Percentiles rank a stretch among this genome's conserved stretches.
These are phyloP conservation scores for Globisporangium lucens DNA, from an alignment of 352 stramenopile genomes.

Conservation along the genomic window DNA sequence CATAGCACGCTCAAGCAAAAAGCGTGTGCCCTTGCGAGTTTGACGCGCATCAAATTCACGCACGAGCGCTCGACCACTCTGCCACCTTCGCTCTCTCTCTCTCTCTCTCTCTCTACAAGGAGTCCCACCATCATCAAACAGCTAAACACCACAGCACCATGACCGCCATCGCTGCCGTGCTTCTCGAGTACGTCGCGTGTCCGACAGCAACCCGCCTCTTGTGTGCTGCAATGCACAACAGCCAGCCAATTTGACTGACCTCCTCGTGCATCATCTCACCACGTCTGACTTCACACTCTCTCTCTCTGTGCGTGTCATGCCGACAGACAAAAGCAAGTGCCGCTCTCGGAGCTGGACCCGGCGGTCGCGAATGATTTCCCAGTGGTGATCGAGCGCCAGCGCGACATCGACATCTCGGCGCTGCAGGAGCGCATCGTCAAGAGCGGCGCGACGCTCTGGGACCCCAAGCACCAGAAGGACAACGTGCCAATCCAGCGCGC, in stretches of 20 bases:
- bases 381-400: constrained; percentile 59
- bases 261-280: no score
- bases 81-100: neutral
- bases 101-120: neutral
- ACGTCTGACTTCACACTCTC: neutral
- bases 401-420: constrained; percentile 57
- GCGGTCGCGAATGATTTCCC: constrained; percentile 32
- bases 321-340: constrained; percentile 69
- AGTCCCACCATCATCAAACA: neutral
- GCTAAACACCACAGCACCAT: neutral
- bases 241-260: neutral
- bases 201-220: no score
- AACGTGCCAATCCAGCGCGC: constrained; percentile 93
- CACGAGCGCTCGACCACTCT: neutral
- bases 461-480: constrained; percentile 60
- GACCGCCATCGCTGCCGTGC: constrained; percentile 8
- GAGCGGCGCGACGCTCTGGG: constrained; percentile 53
- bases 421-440: constrained; percentile 58
- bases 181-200: constrained; percentile 11
- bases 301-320: no score
- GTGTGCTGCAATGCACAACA: no score
- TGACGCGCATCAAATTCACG: neutral
- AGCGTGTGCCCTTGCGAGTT: constrained; percentile 7
- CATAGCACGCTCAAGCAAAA: neutral
- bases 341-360: constrained; percentile 51